A percentile compares a stretch with the other conserved stretches of the same genome.
These are phyloP conservation scores for Physcomitrellopsis africana DNA, from an alignment of 225 moss, liverwort and hornwort genomes.

Conservation along the genomic window DNA sequence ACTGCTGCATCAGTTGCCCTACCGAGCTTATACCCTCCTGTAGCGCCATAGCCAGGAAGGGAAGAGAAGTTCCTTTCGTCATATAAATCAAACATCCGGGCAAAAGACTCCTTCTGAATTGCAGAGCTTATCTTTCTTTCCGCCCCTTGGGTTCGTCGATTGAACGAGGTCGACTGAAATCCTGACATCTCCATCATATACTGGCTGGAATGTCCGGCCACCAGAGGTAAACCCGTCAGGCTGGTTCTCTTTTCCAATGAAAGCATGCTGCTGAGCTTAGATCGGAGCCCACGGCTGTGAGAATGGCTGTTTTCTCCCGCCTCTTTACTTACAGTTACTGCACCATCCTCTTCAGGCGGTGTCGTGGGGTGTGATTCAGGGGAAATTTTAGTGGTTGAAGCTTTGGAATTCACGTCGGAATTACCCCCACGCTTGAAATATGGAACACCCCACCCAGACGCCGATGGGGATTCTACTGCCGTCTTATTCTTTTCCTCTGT, in stretches of 20 bases:
- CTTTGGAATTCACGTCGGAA: constrained; percentile 23
- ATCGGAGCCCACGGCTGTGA: constrained; percentile 41
- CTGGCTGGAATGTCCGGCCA: constrained; percentile 35
- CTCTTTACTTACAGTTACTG: constrained; percentile 20
- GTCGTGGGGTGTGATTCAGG: constrained; percentile 21
- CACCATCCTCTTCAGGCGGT: constrained; percentile 18
- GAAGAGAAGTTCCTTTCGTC: constrained; percentile 36
- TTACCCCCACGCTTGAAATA: constrained; percentile 7
- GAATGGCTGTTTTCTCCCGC: constrained; percentile 29
- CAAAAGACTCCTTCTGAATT: constrained; percentile 44
- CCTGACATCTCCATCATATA: constrained; percentile 41
- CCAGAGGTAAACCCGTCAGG: neutral
- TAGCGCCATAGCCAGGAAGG: constrained; percentile 21
- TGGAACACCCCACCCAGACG: constrained; percentile 18
- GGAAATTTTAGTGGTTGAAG: neutral
- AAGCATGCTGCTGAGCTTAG: constrained; percentile 51
- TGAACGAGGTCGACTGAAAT: constrained; percentile 33
- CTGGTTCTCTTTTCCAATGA: constrained; percentile 4
- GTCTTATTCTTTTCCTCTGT: constrained; percentile 17
- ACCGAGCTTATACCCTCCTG: constrained; percentile 13
- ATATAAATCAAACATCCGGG: constrained; percentile 42
- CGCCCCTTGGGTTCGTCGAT: constrained; percentile 30
- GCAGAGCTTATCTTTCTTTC: constrained; percentile 42
- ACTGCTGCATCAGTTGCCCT: constrained; percentile 10
- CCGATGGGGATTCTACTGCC: neutral